Evolutionary conservation across 2,329 filamentous ascomycete genomes (phyloP).

Genomic region (Claviceps sorghi): DNA sequence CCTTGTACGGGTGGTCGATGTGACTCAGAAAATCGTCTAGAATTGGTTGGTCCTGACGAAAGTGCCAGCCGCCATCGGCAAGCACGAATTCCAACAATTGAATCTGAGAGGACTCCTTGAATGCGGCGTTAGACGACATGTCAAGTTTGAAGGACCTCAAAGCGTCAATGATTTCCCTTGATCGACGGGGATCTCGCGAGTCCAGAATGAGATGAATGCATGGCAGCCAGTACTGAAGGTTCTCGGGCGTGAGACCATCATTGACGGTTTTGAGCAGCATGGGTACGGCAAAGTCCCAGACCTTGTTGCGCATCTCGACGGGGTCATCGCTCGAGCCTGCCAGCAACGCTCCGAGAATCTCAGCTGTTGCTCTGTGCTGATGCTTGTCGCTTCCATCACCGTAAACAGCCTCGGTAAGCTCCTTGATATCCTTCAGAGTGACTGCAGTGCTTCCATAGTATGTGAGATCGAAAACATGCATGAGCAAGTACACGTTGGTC

Average conservation of each 20-base stretch:
- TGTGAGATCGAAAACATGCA: slow-evolving; percentile 82
- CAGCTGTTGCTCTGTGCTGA: slow-evolving; percentile 87
- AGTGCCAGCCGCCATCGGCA: slow-evolving; percentile 87
- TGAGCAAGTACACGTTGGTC: slow-evolving; percentile 71
- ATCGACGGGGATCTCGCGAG: slow-evolving; percentile 75
- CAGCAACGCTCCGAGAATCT: slow-evolving; percentile 79
- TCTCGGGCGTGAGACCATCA: slow-evolving; percentile 90
- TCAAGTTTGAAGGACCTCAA: slow-evolving; percentile 78
- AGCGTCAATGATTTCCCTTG: slow-evolving; percentile 72
- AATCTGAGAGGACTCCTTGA: slow-evolving; percentile 97
- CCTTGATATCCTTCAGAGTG: slow-evolving; percentile 77
- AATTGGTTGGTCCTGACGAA: slow-evolving; percentile 77
- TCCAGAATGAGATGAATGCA: slow-evolving; percentile 83
- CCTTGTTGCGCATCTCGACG: slow-evolving; percentile 53
- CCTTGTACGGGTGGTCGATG: slow-evolving; percentile 95
- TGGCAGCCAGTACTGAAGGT: slow-evolving; percentile 85
- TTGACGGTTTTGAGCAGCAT: slow-evolving; percentile 73
- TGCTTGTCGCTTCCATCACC: slow-evolving; percentile 94
- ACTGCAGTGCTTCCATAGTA: slow-evolving; percentile 62
- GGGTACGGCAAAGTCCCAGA: slow-evolving; percentile 85
- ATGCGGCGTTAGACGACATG: slow-evolving; percentile 89
- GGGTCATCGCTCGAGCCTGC: slow-evolving; percentile 68
- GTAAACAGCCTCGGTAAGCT: slow-evolving; percentile 62
- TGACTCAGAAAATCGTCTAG: slow-evolving; percentile 78
- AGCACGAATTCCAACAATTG: slow-evolving; percentile 80